Evolutionary conservation across 129 eudicot species (phyloP), one percentile per base, ranked within the genome.

Genomic region (Erigeron canadensis): DNA sequence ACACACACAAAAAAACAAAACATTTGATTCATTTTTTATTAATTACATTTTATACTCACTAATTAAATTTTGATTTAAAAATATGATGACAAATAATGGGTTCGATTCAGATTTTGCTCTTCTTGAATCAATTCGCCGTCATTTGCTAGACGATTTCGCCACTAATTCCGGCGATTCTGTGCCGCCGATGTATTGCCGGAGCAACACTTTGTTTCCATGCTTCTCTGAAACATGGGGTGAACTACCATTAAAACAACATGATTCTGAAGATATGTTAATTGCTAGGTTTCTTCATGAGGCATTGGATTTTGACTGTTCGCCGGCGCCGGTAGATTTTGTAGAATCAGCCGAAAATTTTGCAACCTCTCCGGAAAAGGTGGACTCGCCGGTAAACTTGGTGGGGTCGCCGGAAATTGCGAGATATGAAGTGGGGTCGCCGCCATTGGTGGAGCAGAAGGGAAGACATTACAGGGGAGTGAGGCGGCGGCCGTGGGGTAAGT

Each of bases 401-500:
- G 73, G 37, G 1, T 10, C 73, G 66, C 64, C 50, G 65, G 47
- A 13, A 19, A 40, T 40, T 10, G 75, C 4, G 59, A 55, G 19
- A 71, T 28, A 7, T 17, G 44, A 42, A 56, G 34, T 55, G 60
- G 17, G 39, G 78, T 44, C 72, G 72, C 47, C 34, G 34, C 34
- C 34, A 28, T 48, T 48, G 55, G 55, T 4, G 43, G 56, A 67
- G 56, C 62, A 79, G 37, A 84, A 23, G 61, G 89, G 83, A 54
- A 86, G 78, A 68, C 95, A 86, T 43, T 87, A 87, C 57, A 78
- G 97, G 47, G 95, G 95, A 0, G 97, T 91, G 2, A 75, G 95
- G 62, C 76, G 83, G 40, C 84, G 97, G 69, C 97, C 95, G 37
- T 91, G 97, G 97, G 95, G 97, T 17, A 85, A 85, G 65, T 90